Conservation (phyloP, 139 green algal species). For the Chlamydomonas schloesseri region DNA sequence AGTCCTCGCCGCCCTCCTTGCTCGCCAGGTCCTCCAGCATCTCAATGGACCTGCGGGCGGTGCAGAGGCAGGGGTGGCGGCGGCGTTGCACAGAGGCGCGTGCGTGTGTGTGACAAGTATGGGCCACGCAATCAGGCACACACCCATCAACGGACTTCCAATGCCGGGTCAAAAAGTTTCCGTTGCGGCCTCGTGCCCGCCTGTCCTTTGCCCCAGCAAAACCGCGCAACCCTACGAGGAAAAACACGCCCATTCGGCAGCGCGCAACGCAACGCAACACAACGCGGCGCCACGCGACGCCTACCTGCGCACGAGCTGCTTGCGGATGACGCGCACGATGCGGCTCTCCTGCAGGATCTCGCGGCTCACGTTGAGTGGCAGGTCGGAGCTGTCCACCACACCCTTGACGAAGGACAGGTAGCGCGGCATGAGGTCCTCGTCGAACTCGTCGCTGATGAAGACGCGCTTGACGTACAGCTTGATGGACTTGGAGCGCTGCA, state of each 20-base stretch:
- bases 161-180: too few relatives aligned
- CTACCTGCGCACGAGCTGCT: slow-evolving; percentile 92
- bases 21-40: slow-evolving; percentile 91
- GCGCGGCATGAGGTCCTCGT: slow-evolving; percentile 96
- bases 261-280: too few relatives aligned
- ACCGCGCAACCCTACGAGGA: too few relatives aligned
- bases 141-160: too few relatives aligned
- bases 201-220: too few relatives aligned
- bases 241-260: too few relatives aligned
- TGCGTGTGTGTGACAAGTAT: too few relatives aligned
- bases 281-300: too few relatives aligned
- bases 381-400: slow-evolving; percentile 95
- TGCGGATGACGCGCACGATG: slow-evolving; percentile 93
- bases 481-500: slow-evolving; percentile 77
- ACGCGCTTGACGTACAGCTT: slow-evolving; percentile 97
- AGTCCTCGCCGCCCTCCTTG: slow-evolving; percentile 78
- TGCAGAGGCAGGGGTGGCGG: not conserved
- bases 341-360: slow-evolving; percentile 97
- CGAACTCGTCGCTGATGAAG: slow-evolving; percentile 99
- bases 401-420: slow-evolving; percentile 90
- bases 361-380: slow-evolving; percentile 97
- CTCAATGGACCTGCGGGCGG: slow-evolving; percentile 76
- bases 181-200: too few relatives aligned
- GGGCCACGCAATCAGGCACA: too few relatives aligned
- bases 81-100: too few relatives aligned